Evolutionary conservation across 2,329 filamentous ascomycete genomes (phyloP).

Genomic region (Colletotrichum noveboracense): DNA sequence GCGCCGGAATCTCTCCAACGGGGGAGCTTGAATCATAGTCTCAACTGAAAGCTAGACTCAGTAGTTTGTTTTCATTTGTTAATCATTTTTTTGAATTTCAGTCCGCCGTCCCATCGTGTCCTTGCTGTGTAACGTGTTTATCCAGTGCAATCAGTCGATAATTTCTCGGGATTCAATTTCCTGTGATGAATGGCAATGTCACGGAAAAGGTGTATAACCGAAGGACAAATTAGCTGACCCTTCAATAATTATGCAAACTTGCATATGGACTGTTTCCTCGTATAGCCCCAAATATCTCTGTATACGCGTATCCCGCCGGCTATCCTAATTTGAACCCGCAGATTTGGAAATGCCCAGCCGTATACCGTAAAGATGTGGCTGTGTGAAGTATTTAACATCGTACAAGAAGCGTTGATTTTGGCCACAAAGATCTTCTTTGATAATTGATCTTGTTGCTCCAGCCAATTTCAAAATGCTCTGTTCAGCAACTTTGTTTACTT

Average conservation of each 20-base stretch:
- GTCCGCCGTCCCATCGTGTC: not conserved
- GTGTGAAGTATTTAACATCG: too few species aligned
- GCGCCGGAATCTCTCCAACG: not conserved
- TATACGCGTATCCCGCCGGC: too few species aligned
- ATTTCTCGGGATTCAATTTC: not conserved
- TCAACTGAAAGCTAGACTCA: not conserved
- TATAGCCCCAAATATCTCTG: too few species aligned
- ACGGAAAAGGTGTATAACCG: accelerated
- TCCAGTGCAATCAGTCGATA: not conserved
- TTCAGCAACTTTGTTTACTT: too few species aligned
- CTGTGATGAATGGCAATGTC: not conserved
- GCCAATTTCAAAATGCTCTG: too few species aligned
- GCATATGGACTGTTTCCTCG: too few species aligned
- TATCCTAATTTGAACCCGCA: too few species aligned
- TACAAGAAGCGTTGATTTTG: too few species aligned
- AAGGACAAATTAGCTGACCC: not conserved
- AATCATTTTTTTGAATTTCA: not conserved
- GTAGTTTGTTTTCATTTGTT: not conserved
- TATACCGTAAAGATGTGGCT: too few species aligned
- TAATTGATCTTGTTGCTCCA: too few species aligned
- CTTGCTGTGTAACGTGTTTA: not conserved
- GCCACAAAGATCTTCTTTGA: too few species aligned
- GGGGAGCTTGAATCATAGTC: not conserved
- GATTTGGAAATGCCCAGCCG: too few species aligned
- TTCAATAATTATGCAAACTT: not conserved